A percentile compares a stretch with the other conserved stretches of the same genome.
Evolutionary conservation across 768 basidiomycete genomes (phyloP).

Genomic region (Tricholoma terreum): DNA sequence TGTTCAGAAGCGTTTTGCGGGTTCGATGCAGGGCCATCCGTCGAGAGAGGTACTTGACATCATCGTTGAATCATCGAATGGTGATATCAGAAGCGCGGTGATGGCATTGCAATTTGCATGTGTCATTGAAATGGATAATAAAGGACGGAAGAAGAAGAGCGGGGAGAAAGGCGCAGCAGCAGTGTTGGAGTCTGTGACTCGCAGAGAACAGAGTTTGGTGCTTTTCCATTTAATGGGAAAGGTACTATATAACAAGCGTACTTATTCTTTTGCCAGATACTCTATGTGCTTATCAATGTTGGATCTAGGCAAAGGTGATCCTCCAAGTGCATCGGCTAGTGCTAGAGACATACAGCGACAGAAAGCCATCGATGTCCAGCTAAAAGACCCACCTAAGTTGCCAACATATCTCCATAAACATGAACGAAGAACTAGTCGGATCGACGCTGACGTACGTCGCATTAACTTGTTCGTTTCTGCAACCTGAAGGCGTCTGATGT

Average conservation of each 20-base stretch:
- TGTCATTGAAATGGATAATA: conserved; percentile 35
- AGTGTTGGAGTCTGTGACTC: conserved; percentile 70
- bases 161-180: conserved; percentile 25
- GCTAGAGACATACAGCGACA: conserved; percentile 65
- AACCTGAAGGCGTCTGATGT: neutral
- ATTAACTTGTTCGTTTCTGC: neutral
- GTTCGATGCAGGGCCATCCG: conserved; percentile 34
- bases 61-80: conserved; percentile 77
- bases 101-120: conserved; percentile 92
- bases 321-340: conserved; percentile 49
- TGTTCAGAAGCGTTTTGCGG: conserved; percentile 45
- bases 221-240: conserved; percentile 94
- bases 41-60: conserved; percentile 69
- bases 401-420: conserved; percentile 60
- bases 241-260: conserved; percentile 94
- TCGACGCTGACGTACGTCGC: conserved; percentile 66
- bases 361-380: conserved; percentile 48
- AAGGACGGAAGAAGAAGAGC: conserved; percentile 33
- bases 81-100: conserved; percentile 90
- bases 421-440: conserved; percentile 64
- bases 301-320: conserved; percentile 69
- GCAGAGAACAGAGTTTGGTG: conserved; percentile 80
- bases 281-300: conserved; percentile 2
- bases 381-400: conserved; percentile 54
- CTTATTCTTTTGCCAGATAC: conserved; percentile 18